These are phyloP conservation scores for Nakazawaea ambrosiae DNA, from an alignment of 805 yeast genomes.

Conservation along the genomic window DNA sequence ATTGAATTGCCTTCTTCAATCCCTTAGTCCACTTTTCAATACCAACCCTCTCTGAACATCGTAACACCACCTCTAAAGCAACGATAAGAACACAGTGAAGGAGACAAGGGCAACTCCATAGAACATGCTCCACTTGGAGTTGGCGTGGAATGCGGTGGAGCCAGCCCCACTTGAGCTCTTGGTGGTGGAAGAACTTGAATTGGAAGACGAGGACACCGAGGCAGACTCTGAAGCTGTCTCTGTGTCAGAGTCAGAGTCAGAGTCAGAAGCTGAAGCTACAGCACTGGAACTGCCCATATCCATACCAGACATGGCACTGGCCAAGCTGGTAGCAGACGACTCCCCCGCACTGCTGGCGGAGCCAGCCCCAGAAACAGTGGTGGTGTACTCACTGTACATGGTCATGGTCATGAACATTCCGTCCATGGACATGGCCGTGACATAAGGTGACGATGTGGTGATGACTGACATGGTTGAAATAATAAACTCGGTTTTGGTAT, in stretches of 20 bases:
- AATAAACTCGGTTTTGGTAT: no score
- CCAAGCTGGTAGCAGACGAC: background rate
- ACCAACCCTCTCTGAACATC: no score
- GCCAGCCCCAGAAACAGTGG: background rate
- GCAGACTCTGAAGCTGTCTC: no score
- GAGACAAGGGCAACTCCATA: conserved; percentile 2
- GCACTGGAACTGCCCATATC: conserved; percentile 2
- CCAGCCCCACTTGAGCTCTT: conserved; percentile 3
- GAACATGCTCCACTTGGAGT: conserved; percentile 2
- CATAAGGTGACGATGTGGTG: conserved; percentile 9
- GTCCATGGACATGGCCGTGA: conserved; percentile 11
- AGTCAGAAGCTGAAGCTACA: background rate
- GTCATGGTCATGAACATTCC: conserved; percentile 12
- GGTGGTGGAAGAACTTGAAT: conserved; percentile 1
- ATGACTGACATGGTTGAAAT: conserved; percentile 7
- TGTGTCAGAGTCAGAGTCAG: background rate
- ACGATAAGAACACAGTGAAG: background rate
- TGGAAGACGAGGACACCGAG: background rate
- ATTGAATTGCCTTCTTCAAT: no score
- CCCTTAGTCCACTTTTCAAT: no score
- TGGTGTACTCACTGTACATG: conserved; percentile 6
- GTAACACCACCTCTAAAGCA: no score
- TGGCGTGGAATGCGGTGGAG: no score
- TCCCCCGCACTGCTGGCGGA: background rate
- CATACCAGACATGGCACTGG: conserved; percentile 2